Conservation (phyloP, 805 yeast genomes). For the Saturnispora gosingensis region DNA sequence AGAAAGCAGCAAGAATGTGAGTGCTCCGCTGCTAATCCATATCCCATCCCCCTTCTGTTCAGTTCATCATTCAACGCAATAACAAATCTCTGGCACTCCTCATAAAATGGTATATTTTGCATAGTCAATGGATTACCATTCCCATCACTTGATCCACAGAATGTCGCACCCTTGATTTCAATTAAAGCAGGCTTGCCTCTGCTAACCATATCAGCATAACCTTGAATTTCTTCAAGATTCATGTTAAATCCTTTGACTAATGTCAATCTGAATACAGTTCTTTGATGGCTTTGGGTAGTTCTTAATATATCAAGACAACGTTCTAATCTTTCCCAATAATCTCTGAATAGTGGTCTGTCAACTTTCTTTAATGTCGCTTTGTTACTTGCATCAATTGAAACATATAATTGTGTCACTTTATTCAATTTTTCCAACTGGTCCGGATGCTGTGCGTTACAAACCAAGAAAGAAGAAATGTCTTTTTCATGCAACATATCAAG, state of each 20-base stretch:
- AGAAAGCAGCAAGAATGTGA: conserved; percentile 91
- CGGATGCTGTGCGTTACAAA: conserved; percentile 95
- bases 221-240: conserved; percentile 60
- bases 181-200: conserved; percentile 78
- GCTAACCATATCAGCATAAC: conserved; percentile 81
- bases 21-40: conserved; percentile 89
- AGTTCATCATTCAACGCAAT: conserved; percentile 51
- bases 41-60: conserved; percentile 54
- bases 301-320: conserved; percentile 70
- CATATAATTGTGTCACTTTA: conserved; percentile 84
- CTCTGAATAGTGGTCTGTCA: conserved; percentile 82
- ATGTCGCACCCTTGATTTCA: conserved; percentile 91
- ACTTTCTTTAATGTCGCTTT: conserved; percentile 70
- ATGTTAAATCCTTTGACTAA: conserved; percentile 89
- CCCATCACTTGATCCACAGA: conserved; percentile 80
- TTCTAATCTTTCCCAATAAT: conserved; percentile 85
- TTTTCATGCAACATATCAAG: conserved; percentile 70
- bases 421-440: conserved; percentile 59
- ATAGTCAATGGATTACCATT: conserved; percentile 86
- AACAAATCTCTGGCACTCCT: conserved; percentile 77
- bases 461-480: conserved; percentile 78
- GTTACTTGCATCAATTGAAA: conserved; percentile 90
- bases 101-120: conserved; percentile 93
- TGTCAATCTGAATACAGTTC: conserved; percentile 86
- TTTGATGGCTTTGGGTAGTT: conserved; percentile 66